Evolutionary conservation across 2,329 filamentous ascomycete genomes (phyloP).

Genomic region (Fusarium sp.): DNA sequence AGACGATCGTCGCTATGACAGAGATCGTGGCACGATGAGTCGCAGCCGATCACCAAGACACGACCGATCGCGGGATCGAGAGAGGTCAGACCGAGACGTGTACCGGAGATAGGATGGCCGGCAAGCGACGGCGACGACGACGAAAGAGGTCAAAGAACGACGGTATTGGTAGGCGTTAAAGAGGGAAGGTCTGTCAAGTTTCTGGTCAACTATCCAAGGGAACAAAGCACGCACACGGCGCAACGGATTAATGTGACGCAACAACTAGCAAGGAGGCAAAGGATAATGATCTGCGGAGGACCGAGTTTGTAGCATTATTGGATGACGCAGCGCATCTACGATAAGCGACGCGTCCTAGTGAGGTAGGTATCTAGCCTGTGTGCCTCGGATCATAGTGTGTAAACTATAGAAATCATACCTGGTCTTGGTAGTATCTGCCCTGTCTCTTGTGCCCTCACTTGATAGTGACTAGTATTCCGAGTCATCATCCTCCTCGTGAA

Average conservation of each 20-base stretch:
- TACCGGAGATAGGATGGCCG: constrained; percentile 57
- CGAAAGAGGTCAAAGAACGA: not conserved
- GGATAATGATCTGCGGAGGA: constrained; percentile 14
- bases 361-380: not conserved
- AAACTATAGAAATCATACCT: constrained; percentile 16
- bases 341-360: not conserved
- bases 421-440: constrained; percentile 6
- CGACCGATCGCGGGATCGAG: constrained; percentile 52
- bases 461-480: constrained; percentile 50
- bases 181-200: constrained; percentile 7
- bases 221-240: constrained; percentile 27
- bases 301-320: constrained; percentile 21
- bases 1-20: constrained; percentile 52
- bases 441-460: not conserved
- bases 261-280: not conserved
- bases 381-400: constrained; percentile 16
- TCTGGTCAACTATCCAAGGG: constrained; percentile 22
- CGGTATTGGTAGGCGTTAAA: constrained; percentile 34
- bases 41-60: constrained; percentile 52
- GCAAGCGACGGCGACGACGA: not conserved
- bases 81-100: constrained; percentile 57
- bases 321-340: constrained; percentile 16
- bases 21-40: constrained; percentile 53
- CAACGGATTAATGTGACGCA: constrained; percentile 28
- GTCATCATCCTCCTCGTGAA: constrained; percentile 74